phyloP scores from a whole-genome alignment of 345 rosid genomes.

The Camelina laxa region DNA sequence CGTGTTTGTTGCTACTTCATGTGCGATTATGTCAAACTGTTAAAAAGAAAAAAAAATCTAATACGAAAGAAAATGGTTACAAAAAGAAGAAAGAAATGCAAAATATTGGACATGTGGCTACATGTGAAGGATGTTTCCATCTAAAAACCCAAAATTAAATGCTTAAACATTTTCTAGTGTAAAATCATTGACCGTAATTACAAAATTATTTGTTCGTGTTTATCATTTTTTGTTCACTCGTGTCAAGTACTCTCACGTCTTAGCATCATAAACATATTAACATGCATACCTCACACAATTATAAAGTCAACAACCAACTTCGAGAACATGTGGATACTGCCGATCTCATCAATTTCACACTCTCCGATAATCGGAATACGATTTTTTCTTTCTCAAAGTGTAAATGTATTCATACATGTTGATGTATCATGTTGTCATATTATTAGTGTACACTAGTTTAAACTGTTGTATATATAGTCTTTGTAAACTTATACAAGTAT shows the following conservation, averaged over 20 bases:
- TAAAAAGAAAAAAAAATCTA: not conserved
- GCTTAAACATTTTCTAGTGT: slow-evolving; percentile 21
- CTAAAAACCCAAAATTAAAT: slow-evolving; percentile 25
- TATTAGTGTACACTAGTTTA: no score
- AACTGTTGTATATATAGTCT: no score
- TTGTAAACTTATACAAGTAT: no score
- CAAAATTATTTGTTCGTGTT: slow-evolving; percentile 18
- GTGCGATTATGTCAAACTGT: slow-evolving; percentile 28
- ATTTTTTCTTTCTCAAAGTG: slow-evolving; percentile 13
- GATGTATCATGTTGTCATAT: not conserved
- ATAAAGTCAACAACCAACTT: slow-evolving; percentile 37
- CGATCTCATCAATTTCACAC: slow-evolving; percentile 39
- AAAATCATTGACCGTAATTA: slow-evolving; percentile 34
- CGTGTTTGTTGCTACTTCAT: slow-evolving; percentile 16
- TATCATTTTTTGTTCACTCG: not conserved
- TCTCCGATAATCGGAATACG: slow-evolving; percentile 2
- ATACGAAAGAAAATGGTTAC: not conserved
- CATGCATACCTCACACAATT: slow-evolving; percentile 11
- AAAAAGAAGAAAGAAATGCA: slow-evolving; percentile 26
- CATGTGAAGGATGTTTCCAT: slow-evolving; percentile 42
- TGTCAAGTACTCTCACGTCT: slow-evolving; percentile 15
- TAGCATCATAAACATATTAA: slow-evolving; percentile 12
- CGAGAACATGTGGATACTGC: slow-evolving; percentile 27
- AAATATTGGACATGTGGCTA: slow-evolving; percentile 36
- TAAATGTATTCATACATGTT: slow-evolving; percentile 3